Base-by-base conservation (phyloP, 345 rosid genomes). In the Arabis alpina region DNA sequence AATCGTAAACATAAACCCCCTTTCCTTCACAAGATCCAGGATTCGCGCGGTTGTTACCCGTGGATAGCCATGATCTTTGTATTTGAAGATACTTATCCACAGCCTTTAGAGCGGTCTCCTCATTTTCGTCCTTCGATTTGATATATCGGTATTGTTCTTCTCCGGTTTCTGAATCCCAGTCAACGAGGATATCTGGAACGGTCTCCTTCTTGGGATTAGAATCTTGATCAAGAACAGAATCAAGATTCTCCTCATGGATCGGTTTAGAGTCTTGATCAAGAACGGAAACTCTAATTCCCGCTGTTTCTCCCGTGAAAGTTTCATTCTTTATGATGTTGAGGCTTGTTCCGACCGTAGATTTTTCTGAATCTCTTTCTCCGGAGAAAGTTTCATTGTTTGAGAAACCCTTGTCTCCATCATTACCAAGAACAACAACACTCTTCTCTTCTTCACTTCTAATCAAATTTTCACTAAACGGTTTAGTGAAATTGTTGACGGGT, bases 1-100 rank as follows among this genome's bases (percentile, higher is more conserved):
- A 63, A 70, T 93, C 88, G 34, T 93, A 88, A 64, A 93, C 96
- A 48, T 76, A 87, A 12, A 90, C 55, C 16, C 87, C 93, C 51
- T 61, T 76, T 12, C 88, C 93, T 14, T 85, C 72, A 13, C 98
- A 90, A n/a, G 75, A 76, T 42, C 56, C 5, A 2, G 37, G 15
- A 0, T 64, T 56, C 3, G 25, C 25, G 42, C 24, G 55, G 56
- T 56, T 70, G 51, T 44, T 71, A 15, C 24, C 66, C 8, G 11
- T 39, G 2, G 75, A 62, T 25, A 71, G 16, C 80, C 80, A 76
- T n/a, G 93, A 84, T 59, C 98, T 76, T 40, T 90, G 98, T 24
- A 80, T 49, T 24, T 70, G 76, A 41, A 93, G 49, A 47, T 80
- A 82, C 76, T 76, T 80, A 19, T 84, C 72, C 5, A 84, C 80